These are phyloP conservation scores for Rubia yunnanensis DNA, from an alignment of 257 asterid genomes.

Conservation along the genomic window DNA sequence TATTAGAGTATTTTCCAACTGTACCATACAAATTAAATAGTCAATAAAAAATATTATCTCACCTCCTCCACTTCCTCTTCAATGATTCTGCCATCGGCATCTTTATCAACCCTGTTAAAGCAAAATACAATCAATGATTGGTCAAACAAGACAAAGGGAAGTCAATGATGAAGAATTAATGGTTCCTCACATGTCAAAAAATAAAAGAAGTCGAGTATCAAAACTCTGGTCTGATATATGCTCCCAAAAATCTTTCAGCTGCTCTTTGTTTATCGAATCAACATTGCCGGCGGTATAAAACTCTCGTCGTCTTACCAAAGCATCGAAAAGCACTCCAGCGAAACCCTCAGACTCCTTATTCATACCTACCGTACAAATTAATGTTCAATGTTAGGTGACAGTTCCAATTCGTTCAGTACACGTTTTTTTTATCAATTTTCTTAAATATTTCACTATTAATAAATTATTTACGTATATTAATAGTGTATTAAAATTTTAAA, in stretches of 20 bases:
- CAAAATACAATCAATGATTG: not conserved
- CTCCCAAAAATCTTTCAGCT: slow-evolving; percentile 72
- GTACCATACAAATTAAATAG: not conserved
- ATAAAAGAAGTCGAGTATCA: slow-evolving; percentile 75
- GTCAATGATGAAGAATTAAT: not conserved
- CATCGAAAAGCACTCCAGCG: slow-evolving; percentile 66
- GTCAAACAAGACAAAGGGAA: not conserved
- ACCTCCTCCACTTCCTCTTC: slow-evolving; percentile 96
- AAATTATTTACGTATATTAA: no score
- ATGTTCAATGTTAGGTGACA: not conserved
- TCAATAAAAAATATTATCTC: not conserved
- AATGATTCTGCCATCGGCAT: slow-evolving; percentile 69
- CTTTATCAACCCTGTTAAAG: slow-evolving; percentile 78
- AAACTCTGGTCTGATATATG: slow-evolving; percentile 77
- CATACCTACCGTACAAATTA: slow-evolving; percentile 52
- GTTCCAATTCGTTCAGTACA: not conserved
- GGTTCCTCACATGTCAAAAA: slow-evolving; percentile 71
- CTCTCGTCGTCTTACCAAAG: slow-evolving; percentile 59
- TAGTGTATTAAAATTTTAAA: no score
- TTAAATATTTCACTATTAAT: no score
- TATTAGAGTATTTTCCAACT: not conserved
- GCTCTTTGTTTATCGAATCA: slow-evolving; percentile 47
- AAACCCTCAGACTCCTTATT: slow-evolving; percentile 67
- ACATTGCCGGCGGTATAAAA: slow-evolving; percentile 35
- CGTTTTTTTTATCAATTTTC: no score